Base-by-base conservation (phyloP, 2,329 filamentous ascomycete genomes). In the Rachicladosporium sp. region DNA sequence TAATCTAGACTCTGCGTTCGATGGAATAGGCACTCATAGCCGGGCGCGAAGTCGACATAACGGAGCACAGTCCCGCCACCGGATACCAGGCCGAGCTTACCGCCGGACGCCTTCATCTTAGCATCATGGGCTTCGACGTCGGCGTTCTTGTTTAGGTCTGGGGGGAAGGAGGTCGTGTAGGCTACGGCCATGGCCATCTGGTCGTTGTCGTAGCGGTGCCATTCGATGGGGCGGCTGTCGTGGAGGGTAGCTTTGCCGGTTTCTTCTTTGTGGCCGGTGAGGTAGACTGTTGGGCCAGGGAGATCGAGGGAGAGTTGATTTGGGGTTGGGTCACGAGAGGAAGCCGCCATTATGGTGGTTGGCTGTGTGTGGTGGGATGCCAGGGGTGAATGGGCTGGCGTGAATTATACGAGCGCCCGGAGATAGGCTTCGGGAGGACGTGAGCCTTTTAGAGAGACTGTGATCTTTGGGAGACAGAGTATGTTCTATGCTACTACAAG, bases 91-190 rank as follows among this genome's bases (percentile, higher is more conserved):
- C 71, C 71, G 0, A 72, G 69, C 1, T 67, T 61, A 13, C 56
- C 53, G 10, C 46, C 46, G 3, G 50, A 43, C 33, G 57, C 50
- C 10, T 55, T 47, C 31, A 72, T 57, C 44, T 65, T 66, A 30
- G 50, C 45, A 23, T 62, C 53, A 53, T 74, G 73, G 6, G 60
- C 56, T 6, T 53, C 47, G 13, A 75, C 57, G 50, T 76, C 71
- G 40, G 58, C 50, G 43, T 70, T 62, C 15, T 56, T 48, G 47
- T 63, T 60, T 40, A 76, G 57, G 36, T 66, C 51, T 23, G 67
- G 62, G 1, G 71, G 70, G 38, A 67, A 68, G 37, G 61, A 60
- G 9, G 72, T 69, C 3, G 69, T 68, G 58, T 71, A 75, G 43
- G 62, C 64, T 21, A 73, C 65, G 11, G 59, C 59, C 53, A 73